Conservation (phyloP, 2,329 filamentous ascomycete genomes). For the Diaporthe nobilis region DNA sequence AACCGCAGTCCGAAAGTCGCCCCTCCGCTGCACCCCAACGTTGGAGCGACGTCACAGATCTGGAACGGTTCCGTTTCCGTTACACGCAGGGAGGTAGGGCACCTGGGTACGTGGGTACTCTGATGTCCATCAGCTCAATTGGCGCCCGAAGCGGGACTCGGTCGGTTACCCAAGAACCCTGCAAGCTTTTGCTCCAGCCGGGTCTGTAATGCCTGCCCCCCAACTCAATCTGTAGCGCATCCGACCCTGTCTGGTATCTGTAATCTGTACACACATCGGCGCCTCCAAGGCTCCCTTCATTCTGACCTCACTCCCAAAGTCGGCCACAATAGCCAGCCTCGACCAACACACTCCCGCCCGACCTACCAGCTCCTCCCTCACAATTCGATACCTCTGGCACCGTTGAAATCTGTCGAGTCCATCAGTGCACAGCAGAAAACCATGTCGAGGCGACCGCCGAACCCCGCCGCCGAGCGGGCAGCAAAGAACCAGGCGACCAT, state of each 20-base stretch:
- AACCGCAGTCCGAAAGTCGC: conserved; percentile 20
- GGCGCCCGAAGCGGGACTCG: conserved; percentile 29
- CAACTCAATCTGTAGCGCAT: conserved; percentile 12
- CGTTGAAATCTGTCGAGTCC: conserved; percentile 1
- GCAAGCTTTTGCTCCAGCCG: background rate
- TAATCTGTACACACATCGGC: conserved; percentile 28
- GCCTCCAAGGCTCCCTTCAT: conserved; percentile 23
- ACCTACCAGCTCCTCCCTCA: background rate
- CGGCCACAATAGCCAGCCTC: conserved; percentile 1
- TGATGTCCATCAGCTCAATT: conserved; percentile 14
- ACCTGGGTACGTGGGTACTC: background rate
- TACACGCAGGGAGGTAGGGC: background rate
- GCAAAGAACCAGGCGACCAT: conserved; percentile 95
- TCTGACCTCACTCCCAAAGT: background rate
- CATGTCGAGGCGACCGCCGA: conserved; percentile 85
- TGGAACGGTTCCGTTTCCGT: conserved; percentile 14
- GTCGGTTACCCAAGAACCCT: conserved; percentile 25
- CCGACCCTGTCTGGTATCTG: conserved; percentile 13
- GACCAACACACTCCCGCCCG: background rate
- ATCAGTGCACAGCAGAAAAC: conserved; percentile 44
- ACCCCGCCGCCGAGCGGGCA: conserved; percentile 86
- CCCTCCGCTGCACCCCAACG: conserved; percentile 30
- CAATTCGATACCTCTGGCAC: background rate
- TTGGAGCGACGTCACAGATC: conserved; percentile 37
- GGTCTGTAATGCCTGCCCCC: background rate